These are phyloP conservation scores for Lachnellula hyalina DNA, from an alignment of 2,329 filamentous ascomycete species.

Conservation along the genomic window DNA sequence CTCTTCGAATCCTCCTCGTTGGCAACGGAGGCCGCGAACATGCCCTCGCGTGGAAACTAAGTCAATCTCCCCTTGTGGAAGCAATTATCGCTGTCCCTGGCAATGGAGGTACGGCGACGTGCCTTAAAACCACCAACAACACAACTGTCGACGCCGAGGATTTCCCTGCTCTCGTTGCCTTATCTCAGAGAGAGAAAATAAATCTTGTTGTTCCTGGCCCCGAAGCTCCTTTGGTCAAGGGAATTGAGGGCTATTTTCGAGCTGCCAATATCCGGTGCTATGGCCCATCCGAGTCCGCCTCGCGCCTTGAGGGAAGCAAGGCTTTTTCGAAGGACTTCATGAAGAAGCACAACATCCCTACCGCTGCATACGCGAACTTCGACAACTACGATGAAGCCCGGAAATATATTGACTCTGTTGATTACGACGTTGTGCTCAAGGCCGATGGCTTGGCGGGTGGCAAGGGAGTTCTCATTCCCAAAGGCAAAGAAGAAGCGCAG, in stretches of 20 bases:
- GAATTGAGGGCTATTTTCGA: conserved; percentile 79
- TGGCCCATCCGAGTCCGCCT: conserved; percentile 78
- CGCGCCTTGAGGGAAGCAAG: conserved; percentile 92
- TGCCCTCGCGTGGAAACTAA: conserved; percentile 88
- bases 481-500: conserved; percentile 73
- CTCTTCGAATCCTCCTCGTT: conserved; percentile 67
- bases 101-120: conserved; percentile 78
- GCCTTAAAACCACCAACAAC: conserved; percentile 69
- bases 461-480: conserved; percentile 79
- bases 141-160: conserved; percentile 62
- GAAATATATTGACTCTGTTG: conserved; percentile 66
- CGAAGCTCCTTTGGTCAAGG: conserved; percentile 88
- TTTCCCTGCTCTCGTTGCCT: conserved; percentile 67
- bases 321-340: conserved; percentile 98
- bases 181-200: conserved; percentile 67
- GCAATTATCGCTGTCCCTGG: conserved; percentile 68
- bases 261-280: conserved; percentile 44
- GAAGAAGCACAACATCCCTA: conserved; percentile 84
- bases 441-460: conserved; percentile 87
- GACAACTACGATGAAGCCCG: conserved; percentile 66
- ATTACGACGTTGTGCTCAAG: conserved; percentile 84
- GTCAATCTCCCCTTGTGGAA: conserved; percentile 73
- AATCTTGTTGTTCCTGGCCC: conserved; percentile 87
- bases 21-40: conserved; percentile 95
- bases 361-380: conserved; percentile 88